These are phyloP conservation scores for Fusarium buxicola DNA, from an alignment of 2,329 filamentous ascomycete genomes.

Conservation along the genomic window DNA sequence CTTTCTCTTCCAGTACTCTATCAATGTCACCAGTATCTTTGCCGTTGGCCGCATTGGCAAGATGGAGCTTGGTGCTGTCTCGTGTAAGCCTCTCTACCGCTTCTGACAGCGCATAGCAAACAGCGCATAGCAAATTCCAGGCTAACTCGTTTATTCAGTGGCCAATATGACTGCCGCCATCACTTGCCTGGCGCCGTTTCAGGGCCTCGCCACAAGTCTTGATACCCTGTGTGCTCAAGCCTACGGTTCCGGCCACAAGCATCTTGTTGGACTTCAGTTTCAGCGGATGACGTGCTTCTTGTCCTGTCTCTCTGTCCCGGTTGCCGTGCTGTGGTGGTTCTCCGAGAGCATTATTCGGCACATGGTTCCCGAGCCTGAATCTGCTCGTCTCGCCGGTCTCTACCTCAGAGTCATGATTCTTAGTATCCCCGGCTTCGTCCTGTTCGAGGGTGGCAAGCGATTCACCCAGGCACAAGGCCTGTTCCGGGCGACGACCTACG, in stretches of 20 bases:
- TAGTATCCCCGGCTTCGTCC: slow-evolving; percentile 80
- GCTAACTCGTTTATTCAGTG: slow-evolving; percentile 45
- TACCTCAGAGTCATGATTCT: slow-evolving; percentile 79
- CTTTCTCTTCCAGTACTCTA: slow-evolving; percentile 83
- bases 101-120: background rate
- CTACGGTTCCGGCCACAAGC: slow-evolving; percentile 90
- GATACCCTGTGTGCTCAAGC: slow-evolving; percentile 96
- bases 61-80: slow-evolving; percentile 61
- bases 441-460: slow-evolving; percentile 82
- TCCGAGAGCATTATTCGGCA: slow-evolving; percentile 72
- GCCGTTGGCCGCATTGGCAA: slow-evolving; percentile 81
- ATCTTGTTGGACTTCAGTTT: slow-evolving; percentile 85
- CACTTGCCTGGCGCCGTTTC: slow-evolving; percentile 80
- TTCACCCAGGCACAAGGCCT: slow-evolving; percentile 87
- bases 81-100: slow-evolving; percentile 47
- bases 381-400: slow-evolving; percentile 74
- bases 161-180: slow-evolving; percentile 84
- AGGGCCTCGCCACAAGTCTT: slow-evolving; percentile 88
- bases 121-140: background rate
- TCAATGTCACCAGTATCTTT: slow-evolving; percentile 85
- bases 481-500: slow-evolving; percentile 82
- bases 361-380: slow-evolving; percentile 64
- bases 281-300: slow-evolving; percentile 86
- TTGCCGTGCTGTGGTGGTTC: slow-evolving; percentile 76
- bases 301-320: slow-evolving; percentile 77